Evolutionary conservation across 2,329 filamentous ascomycete genomes (phyloP).

Genomic region (Fusarium austroafricanum): DNA sequence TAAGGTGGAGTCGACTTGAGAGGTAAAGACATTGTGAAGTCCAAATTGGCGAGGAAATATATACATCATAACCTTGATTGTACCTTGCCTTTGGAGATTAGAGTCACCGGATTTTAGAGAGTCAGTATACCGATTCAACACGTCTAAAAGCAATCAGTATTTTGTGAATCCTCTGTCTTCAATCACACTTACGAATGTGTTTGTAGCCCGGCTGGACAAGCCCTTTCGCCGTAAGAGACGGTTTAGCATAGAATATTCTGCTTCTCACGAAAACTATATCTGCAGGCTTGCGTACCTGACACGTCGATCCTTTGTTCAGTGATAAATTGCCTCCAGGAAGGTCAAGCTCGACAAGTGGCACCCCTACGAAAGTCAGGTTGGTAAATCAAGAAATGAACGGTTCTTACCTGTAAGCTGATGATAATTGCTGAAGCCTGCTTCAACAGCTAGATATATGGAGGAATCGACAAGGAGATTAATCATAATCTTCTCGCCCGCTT

Average conservation of each 20-base stretch:
- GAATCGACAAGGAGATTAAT: conserved; percentile 80
- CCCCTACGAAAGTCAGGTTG: conserved; percentile 51
- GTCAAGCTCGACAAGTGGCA: conserved; percentile 62
- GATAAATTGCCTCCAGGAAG: conserved; percentile 35
- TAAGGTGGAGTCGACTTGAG: conserved; percentile 69
- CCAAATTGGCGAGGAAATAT: conserved; percentile 93
- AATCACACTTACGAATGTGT: conserved; percentile 75
- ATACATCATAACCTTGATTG: conserved; percentile 84
- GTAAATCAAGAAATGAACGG: not conserved
- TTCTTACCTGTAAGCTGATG: conserved; percentile 82
- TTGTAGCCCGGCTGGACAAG: conserved; percentile 78
- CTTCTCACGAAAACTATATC: conserved; percentile 82
- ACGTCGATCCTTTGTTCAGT: not conserved
- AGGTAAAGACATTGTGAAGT: conserved; percentile 92
- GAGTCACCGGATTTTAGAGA: not conserved
- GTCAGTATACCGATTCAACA: conserved; percentile 76
- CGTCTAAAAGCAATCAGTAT: conserved; percentile 66
- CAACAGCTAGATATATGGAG: conserved; percentile 76
- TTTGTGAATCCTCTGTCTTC: not conserved
- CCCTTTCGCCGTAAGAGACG: conserved; percentile 75
- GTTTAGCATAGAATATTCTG: conserved; percentile 86
- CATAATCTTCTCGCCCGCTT: conserved; percentile 81
- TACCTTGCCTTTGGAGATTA: conserved; percentile 57
- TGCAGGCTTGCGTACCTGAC: conserved; percentile 53
- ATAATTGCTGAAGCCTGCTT: conserved; percentile 72